These are phyloP conservation scores for Silene uniflora DNA, from an alignment of 148 eudicot species.

Conservation along the genomic window DNA sequence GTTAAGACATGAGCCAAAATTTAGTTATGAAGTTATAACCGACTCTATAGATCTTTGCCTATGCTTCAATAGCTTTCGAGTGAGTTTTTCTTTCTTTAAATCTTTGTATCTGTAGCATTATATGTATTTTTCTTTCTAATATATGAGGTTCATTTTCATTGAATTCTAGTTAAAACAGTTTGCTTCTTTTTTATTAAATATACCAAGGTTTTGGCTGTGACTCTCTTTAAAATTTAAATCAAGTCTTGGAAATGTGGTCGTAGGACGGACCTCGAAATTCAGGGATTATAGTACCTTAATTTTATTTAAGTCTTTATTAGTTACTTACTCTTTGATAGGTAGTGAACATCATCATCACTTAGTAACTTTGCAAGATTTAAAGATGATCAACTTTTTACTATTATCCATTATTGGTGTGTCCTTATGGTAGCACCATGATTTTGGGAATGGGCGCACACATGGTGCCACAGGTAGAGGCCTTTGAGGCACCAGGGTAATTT, in stretches of 20 bases:
- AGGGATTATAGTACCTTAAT: neutral
- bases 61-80: neutral
- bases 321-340: neutral
- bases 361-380: neutral
- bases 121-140: too few relatives aligned
- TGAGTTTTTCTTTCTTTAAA: neutral
- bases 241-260: too few relatives aligned
- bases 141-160: too few relatives aligned
- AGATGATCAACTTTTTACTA: constrained; percentile 1
- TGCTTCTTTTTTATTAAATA: too few relatives aligned
- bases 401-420: neutral
- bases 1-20: neutral
- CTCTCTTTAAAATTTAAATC: too few relatives aligned
- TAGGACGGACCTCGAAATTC: neutral
- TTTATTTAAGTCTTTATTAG: neutral
- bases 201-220: too few relatives aligned
- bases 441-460: neutral
- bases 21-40: neutral
- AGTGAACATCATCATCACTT: neutral
- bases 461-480: neutral
- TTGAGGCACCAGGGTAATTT: neutral
- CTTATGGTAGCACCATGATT: neutral
- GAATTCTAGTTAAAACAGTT: too few relatives aligned
- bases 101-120: neutral
- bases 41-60: neutral